Conservation (phyloP, 2,329 filamentous ascomycete genomes). For the Colletotrichum viniferum region DNA sequence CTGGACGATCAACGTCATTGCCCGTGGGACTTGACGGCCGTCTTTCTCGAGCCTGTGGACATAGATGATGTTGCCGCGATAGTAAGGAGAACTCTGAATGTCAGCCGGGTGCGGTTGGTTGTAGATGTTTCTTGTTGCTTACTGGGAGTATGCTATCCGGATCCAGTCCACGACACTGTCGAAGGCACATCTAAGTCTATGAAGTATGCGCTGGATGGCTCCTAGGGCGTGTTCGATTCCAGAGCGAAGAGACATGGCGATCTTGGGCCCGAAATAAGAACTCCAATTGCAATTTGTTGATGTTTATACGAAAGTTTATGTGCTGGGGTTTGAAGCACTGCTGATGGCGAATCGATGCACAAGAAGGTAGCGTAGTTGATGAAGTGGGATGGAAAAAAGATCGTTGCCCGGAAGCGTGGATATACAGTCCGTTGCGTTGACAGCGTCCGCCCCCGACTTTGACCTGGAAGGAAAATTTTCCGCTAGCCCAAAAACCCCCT, state of each 20-base stretch:
- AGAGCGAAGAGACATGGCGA: background rate
- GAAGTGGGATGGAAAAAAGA: background rate
- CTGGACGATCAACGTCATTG: slow-evolving; percentile 4
- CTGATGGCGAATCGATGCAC: background rate
- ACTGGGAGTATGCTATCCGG: slow-evolving; percentile 12
- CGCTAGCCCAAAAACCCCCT: no score
- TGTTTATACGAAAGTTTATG: background rate
- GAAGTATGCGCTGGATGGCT: background rate
- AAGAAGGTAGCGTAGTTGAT: background rate
- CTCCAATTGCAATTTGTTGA: background rate
- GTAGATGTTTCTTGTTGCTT: background rate
- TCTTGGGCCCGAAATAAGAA: background rate
- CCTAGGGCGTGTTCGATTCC: background rate
- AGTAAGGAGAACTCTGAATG: slow-evolving; percentile 5
- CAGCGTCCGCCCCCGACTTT: no score
- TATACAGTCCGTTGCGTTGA: no score
- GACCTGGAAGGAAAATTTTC: no score
- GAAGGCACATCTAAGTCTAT: background rate
- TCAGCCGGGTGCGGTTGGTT: background rate
- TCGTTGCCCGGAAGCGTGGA: background rate
- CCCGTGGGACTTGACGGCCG: background rate
- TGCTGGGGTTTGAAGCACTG: background rate
- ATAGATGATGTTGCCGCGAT: slow-evolving; percentile 5
- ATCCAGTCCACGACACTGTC: slow-evolving; percentile 2
- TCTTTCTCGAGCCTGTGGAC: background rate